Percentiles rank a stretch among this genome's conserved stretches.
Conservation (phyloP, 2,329 filamentous ascomycete genomes). For the Penicillium decumbens region DNA sequence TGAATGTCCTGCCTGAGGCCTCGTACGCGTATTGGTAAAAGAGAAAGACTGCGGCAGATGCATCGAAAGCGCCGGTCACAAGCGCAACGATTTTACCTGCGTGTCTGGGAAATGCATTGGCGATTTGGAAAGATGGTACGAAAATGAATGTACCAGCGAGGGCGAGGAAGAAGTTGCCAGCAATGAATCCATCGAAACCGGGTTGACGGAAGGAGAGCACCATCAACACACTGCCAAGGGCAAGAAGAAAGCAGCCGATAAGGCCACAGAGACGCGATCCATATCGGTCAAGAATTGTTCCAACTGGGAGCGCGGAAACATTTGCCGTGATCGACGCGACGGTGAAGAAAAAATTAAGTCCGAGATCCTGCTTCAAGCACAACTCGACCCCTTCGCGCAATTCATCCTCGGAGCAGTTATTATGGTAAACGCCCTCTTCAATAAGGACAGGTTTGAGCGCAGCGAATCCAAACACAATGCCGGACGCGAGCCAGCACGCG, state of each 20-base stretch:
- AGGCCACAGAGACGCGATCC: conserved; percentile 75
- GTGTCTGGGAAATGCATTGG: conserved; percentile 72
- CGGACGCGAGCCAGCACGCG: conserved; percentile 73
- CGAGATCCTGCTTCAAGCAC: conserved; percentile 57
- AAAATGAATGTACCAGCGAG: conserved; percentile 76
- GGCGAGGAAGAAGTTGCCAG: conserved; percentile 69
- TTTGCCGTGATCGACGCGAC: conserved; percentile 84
- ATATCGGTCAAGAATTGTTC: conserved; percentile 75
- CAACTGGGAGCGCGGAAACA: conserved; percentile 77
- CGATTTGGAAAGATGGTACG: conserved; percentile 75
- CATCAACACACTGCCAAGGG: conserved; percentile 65
- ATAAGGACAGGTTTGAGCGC: conserved; percentile 78
- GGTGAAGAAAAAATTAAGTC: conserved; percentile 88
- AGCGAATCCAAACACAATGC: conserved; percentile 78
- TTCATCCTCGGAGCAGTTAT: conserved; percentile 57
- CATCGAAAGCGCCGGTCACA: conserved; percentile 76
- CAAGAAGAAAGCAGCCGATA: conserved; percentile 62
- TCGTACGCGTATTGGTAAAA: conserved; percentile 70
- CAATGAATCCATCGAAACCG: conserved; percentile 66
- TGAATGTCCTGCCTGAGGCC: conserved; percentile 39
- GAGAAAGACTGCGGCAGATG: conserved; percentile 72
- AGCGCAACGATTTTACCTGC: conserved; percentile 72
- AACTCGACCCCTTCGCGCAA: conserved; percentile 47
- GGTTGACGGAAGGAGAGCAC: conserved; percentile 60
- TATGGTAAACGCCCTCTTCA: conserved; percentile 64